A percentile compares a stretch with the other conserved stretches of the same genome.
These are phyloP conservation scores for Xerocomus nothofagi DNA, from an alignment of 1,284 basidiomycete species.

Conservation along the genomic window DNA sequence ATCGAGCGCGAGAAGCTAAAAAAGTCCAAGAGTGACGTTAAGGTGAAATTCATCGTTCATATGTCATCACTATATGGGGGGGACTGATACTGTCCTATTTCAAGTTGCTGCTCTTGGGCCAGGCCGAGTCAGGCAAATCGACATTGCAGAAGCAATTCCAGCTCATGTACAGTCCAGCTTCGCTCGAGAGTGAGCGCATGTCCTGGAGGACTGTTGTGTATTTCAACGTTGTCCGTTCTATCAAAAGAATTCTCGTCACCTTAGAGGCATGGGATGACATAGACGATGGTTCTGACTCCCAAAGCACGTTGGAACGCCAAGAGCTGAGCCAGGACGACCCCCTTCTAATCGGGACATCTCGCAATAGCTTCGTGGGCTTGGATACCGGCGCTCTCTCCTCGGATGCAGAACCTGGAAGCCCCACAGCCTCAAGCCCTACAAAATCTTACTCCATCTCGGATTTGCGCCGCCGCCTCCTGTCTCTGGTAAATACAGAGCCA, in stretches of 20 bases:
- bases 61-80: constrained; percentile 14
- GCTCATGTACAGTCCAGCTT: constrained; percentile 76
- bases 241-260: constrained; percentile 71
- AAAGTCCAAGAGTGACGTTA: constrained; percentile 69
- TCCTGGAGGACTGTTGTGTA: constrained; percentile 84
- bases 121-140: constrained; percentile 82
- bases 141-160: constrained; percentile 85
- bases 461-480: constrained; percentile 57
- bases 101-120: constrained; percentile 74
- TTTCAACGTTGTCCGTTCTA: constrained; percentile 76
- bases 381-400: constrained; percentile 12
- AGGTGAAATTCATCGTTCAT: constrained; percentile 43
- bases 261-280: constrained; percentile 67
- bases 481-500: constrained; percentile 60
- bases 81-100: constrained; percentile 20
- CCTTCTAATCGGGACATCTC: constrained; percentile 20
- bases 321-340: constrained; percentile 29
- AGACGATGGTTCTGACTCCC: constrained; percentile 50
- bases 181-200: constrained; percentile 71
- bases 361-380: constrained; percentile 11
- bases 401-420: constrained; percentile 20
- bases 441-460: constrained; percentile 41
- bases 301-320: constrained; percentile 35
- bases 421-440: constrained; percentile 29
- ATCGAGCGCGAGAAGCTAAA: constrained; percentile 62